Percentiles rank a stretch among this genome's conserved stretches.
Conservation (phyloP, 805 yeast genomes). For the Candida dendrica region DNA sequence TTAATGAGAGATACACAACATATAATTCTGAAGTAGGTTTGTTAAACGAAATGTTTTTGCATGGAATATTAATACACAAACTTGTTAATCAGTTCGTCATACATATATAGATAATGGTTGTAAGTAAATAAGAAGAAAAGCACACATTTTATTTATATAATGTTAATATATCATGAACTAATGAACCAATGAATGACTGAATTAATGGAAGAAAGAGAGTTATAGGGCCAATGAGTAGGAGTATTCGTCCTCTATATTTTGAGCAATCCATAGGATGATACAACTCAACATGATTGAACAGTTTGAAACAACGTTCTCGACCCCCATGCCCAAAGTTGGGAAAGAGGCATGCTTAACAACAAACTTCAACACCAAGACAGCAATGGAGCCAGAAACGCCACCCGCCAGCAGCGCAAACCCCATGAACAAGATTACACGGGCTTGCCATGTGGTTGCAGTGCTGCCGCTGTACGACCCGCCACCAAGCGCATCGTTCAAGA, state of each 20-base stretch:
- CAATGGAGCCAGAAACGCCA: slow-evolving; percentile 87
- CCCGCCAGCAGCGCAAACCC: slow-evolving; percentile 93
- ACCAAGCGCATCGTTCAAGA: slow-evolving; percentile 27
- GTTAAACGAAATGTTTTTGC: no score
- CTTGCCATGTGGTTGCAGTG: slow-evolving; percentile 78
- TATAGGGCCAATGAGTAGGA: slow-evolving; percentile 76
- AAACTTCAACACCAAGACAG: slow-evolving; percentile 81
- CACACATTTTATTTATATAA: background rate
- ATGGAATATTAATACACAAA: no score
- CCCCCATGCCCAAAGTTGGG: slow-evolving; percentile 94
- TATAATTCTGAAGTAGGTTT: no score
- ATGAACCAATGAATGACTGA: no score
- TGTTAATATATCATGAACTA: no score
- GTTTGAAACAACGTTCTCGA: slow-evolving; percentile 78
- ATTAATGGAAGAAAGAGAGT: no score
- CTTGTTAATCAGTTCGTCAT: no score
- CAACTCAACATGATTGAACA: slow-evolving; percentile 82
- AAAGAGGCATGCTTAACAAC: slow-evolving; percentile 67
- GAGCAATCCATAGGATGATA: slow-evolving; percentile 85
- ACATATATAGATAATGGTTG: no score
- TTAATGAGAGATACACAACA: no score
- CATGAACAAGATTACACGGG: slow-evolving; percentile 78
- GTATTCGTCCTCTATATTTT: slow-evolving; percentile 93
- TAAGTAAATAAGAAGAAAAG: no score
- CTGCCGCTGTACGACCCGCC: slow-evolving; percentile 28